Evolutionary conservation across 306 rosid species (phyloP).

Genomic region (Hippophae tibetana): DNA sequence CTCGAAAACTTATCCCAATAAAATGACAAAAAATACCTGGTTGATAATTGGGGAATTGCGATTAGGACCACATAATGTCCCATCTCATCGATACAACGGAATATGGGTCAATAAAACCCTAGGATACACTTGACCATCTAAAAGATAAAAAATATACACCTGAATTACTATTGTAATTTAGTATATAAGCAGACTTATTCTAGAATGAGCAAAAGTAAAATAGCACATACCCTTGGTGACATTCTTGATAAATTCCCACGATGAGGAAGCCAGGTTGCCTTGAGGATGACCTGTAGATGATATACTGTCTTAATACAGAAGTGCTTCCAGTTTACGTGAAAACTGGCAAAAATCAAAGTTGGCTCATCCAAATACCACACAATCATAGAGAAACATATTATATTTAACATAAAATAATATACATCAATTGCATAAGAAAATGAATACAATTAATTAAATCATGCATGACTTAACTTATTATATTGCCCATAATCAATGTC

Average conservation of each 20-base stretch:
- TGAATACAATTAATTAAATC: not conserved
- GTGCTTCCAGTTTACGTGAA: constrained; percentile 12
- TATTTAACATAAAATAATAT: not conserved
- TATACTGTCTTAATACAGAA: constrained; percentile 11
- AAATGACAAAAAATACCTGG: constrained; percentile 44
- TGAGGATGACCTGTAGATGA: constrained; percentile 48
- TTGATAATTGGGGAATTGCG: constrained; percentile 55
- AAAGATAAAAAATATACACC: constrained; percentile 13
- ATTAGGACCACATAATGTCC: constrained; percentile 54
- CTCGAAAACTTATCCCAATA: constrained; percentile 3
- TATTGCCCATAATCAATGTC: no score
- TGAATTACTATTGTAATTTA: constrained; percentile 9
- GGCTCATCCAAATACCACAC: constrained; percentile 10
- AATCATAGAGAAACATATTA: not conserved
- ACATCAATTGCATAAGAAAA: not conserved
- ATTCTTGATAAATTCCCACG: constrained; percentile 52
- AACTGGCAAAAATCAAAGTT: constrained; percentile 3
- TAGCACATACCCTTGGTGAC: constrained; percentile 44
- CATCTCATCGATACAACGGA: constrained; percentile 60
- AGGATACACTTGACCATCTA: constrained; percentile 41
- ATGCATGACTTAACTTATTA: not conserved
- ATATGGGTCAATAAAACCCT: constrained; percentile 75
- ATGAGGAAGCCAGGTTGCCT: constrained; percentile 34
- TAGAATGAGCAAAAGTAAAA: constrained; percentile 4
- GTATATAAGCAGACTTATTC: constrained; percentile 4